phyloP scores from a whole-genome alignment of 192 early-diverging fungal genomes.

The Entomortierella lignicola region DNA sequence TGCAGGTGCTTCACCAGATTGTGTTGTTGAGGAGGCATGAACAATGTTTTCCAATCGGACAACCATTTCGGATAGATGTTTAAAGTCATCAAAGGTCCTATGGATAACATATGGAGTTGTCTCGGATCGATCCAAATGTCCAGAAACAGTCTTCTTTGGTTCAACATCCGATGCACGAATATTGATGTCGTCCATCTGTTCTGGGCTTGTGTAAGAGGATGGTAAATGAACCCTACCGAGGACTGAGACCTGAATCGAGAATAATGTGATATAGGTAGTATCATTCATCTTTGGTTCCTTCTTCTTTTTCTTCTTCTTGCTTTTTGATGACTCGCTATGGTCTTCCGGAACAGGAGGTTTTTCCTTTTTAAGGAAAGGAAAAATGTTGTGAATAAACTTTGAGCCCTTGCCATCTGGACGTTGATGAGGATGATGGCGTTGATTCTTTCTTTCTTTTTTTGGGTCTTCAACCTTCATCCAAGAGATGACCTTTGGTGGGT shows the following conservation, averaged over 20 bases:
- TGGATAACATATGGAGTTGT: slow-evolving; percentile 52
- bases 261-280: slow-evolving; percentile 19
- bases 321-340: neutral
- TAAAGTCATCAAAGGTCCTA: slow-evolving; percentile 48
- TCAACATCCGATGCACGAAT: slow-evolving; percentile 7
- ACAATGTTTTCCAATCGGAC: slow-evolving; percentile 16
- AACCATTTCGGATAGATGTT: slow-evolving; percentile 37
- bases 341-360: no score
- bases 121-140: slow-evolving; percentile 25
- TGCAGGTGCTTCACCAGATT: neutral
- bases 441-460: neutral
- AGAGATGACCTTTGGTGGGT: slow-evolving; percentile 40
- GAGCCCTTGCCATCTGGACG: neutral
- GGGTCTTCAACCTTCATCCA: slow-evolving; percentile 40
- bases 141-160: slow-evolving; percentile 30
- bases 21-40: neutral
- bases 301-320: neutral
- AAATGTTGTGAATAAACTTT: slow-evolving; percentile 6
- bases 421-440: slow-evolving; percentile 19
- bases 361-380: slow-evolving; percentile 23
- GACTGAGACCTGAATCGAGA: slow-evolving; percentile 49
- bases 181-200: neutral
- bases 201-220: slow-evolving; percentile 1
- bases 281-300: slow-evolving; percentile 18
- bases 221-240: slow-evolving; percentile 39